Evolutionary conservation across 1,139 yeast genomes (phyloP), one percentile per base, ranked within the genome.

Genomic region (Zygoascus sp.): DNA sequence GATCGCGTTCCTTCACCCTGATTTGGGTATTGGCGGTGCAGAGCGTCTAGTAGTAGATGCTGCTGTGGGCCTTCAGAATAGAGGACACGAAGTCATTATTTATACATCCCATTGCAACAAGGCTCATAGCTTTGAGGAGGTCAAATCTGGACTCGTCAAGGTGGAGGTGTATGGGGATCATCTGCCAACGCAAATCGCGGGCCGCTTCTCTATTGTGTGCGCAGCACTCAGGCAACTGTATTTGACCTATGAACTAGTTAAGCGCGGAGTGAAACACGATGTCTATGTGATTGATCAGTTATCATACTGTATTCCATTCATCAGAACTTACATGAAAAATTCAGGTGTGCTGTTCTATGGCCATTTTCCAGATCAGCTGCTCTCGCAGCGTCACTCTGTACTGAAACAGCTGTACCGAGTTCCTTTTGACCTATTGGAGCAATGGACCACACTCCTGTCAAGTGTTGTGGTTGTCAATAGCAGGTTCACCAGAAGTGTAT

Each of bases 1-100:
- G 49, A 75, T 90, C 37, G 97, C 97, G 3, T 88, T 92, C 59
- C 70, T 92, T 11, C 99, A 92, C 62, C 99, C 99, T 0, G 99
- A 92, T 67, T 69, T 92, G 46, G 98, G 98, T 0, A 92, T 92
- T 50, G 90, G 76, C 6, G 99, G 99, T 3, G 99, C 99, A 0
- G 99, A 92, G 64, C 72, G 99, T 50, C 73, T 94, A 21, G 90
- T 92, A 1, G 96, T 92, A 1, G 99, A 92, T 66, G 94, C 96
- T 1, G 98, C 97, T 0, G 72, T 88, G 2, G 96, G 96, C 0
- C 69, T 92, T 21, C 89, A 90, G 63, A 73, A 77, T 2, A 66
- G 72, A n/a, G 81, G 82, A 3, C 82, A 88, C 60, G 70, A 76
- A 0, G 80, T 92, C 13, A 74, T 75, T 7, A 74, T 90, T 6